Percentiles rank a stretch among this genome's conserved stretches.
Conservation (phyloP, 2,329 filamentous ascomycete genomes). For the Diaporthe eres region DNA sequence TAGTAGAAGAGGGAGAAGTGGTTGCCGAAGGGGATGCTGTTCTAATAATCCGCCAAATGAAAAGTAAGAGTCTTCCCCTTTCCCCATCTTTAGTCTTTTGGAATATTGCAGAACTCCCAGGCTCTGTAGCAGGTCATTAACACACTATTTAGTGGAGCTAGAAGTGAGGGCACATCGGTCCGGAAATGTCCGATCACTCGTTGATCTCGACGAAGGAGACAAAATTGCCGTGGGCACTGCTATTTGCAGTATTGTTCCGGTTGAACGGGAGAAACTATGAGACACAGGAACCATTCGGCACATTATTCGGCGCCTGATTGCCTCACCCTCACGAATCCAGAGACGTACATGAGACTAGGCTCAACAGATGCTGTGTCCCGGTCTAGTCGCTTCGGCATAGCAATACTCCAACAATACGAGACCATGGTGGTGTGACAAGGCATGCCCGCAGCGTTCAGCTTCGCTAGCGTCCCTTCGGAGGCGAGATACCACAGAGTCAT, state of each 20-base stretch:
- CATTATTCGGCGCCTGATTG: not conserved
- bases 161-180: slow-evolving; percentile 66
- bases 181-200: slow-evolving; percentile 65
- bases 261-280: slow-evolving; percentile 34
- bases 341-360: slow-evolving; percentile 13
- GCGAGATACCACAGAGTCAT: not conserved
- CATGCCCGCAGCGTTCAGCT: slow-evolving; percentile 6
- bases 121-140: no score
- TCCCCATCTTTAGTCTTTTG: no score
- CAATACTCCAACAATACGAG: slow-evolving; percentile 27
- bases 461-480: slow-evolving; percentile 28
- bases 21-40: slow-evolving; percentile 66
- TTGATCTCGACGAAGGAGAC: slow-evolving; percentile 66
- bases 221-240: slow-evolving; percentile 70
- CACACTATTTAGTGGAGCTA: slow-evolving; percentile 63
- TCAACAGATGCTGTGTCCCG: slow-evolving; percentile 11
- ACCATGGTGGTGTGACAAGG: slow-evolving; percentile 25
- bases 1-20: slow-evolving; percentile 66
- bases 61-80: slow-evolving; percentile 53
- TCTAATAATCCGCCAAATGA: slow-evolving; percentile 75
- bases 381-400: slow-evolving; percentile 27
- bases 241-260: slow-evolving; percentile 46
- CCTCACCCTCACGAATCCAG: not conserved
- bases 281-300: not conserved
- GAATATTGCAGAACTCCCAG: no score